Evolutionary conservation across 2,329 filamentous ascomycete species (phyloP), one percentile per base, ranked within the genome.

Genomic region (Penicillium freii): DNA sequence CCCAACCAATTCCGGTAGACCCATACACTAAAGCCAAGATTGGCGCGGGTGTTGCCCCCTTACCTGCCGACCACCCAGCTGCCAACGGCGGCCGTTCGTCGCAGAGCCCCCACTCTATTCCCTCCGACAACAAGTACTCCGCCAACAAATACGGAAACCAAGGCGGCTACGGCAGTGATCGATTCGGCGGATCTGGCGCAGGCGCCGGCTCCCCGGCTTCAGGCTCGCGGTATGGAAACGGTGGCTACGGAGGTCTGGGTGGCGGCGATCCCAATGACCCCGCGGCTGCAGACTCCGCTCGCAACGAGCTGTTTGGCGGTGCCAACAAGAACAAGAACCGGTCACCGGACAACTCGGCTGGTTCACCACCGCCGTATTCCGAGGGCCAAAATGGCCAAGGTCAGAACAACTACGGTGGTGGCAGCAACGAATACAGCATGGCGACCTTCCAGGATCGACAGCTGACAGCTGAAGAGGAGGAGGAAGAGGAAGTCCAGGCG

Each of bases 401-500:
- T 36, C 54, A 61, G 29, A 63, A 60, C 33, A 65, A 52, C 29
- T 75, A 75, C 62, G 71, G 69, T 44, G 71, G 67, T 36, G 68
- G 64, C 34, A 74, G 69, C 61, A 70, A 66, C 50, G 73, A 75
- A 49, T 73, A 73, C 59, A 70, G 69, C 59, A 69, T 70, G 45
- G 63, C 69, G 23, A 71, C 78, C 6, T 86, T 90, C 51, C 86
- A 88, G 56, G 83, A 89, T 58, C 84, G 90, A 47, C 85, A 96
- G 72, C 78, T 96, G 63, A 96, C 91, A 0, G 91, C 87, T 1
- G 91, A 96, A 83, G 78, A 87, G 62, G 87, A 94, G 63, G 86
- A 88, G 67, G 87, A 90, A 61, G 85, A 90, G 71, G 86, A 89
- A 59, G 84, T 92, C 13, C 81, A 86, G 58, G 84, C 85, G 0